Conservation (phyloP, 2,329 filamentous ascomycete genomes). For the Sordariomycetes sp. region DNA sequence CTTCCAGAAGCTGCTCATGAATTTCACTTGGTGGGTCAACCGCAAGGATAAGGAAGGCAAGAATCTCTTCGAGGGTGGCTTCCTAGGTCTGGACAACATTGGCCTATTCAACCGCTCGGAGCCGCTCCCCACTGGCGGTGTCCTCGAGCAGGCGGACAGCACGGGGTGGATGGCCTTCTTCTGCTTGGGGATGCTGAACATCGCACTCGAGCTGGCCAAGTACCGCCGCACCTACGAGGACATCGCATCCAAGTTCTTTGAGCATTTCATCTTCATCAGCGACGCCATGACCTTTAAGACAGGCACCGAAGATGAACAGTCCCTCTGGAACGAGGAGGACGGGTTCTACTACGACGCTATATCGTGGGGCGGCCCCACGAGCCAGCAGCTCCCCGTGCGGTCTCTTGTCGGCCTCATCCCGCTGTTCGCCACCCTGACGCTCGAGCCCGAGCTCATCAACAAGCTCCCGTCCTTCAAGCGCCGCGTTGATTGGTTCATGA, state of each 20-base stretch:
- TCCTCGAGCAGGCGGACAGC: slow-evolving; percentile 91
- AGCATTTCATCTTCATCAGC: slow-evolving; percentile 96
- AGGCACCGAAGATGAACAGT: slow-evolving; percentile 61
- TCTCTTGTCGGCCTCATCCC: slow-evolving; percentile 92
- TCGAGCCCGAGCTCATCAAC: slow-evolving; percentile 90
- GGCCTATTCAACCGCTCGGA: slow-evolving; percentile 96
- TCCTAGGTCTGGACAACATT: slow-evolving; percentile 93
- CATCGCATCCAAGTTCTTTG: slow-evolving; percentile 96
- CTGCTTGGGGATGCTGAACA: slow-evolving; percentile 93
- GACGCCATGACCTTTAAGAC: slow-evolving; percentile 88
- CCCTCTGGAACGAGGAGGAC: slow-evolving; percentile 92
- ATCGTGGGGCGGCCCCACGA: slow-evolving; percentile 88
- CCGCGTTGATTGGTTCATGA: slow-evolving; percentile 86
- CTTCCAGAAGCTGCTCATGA: slow-evolving; percentile 89
- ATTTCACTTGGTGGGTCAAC: slow-evolving; percentile 99
- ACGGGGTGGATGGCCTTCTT: slow-evolving; percentile 99
- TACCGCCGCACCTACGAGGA: slow-evolving; percentile 93
- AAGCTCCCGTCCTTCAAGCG: slow-evolving; percentile 89
- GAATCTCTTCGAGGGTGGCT: slow-evolving; percentile 95
- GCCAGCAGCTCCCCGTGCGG: slow-evolving; percentile 82
- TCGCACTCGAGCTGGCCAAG: slow-evolving; percentile 88
- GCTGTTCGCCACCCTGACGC: slow-evolving; percentile 80
- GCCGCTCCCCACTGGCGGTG: slow-evolving; percentile 83
- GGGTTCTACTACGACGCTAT: slow-evolving; percentile 99
- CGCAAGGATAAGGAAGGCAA: slow-evolving; percentile 90